These are phyloP conservation scores for Trapa incisa DNA, from an alignment of 345 rosid species.

Conservation along the genomic window DNA sequence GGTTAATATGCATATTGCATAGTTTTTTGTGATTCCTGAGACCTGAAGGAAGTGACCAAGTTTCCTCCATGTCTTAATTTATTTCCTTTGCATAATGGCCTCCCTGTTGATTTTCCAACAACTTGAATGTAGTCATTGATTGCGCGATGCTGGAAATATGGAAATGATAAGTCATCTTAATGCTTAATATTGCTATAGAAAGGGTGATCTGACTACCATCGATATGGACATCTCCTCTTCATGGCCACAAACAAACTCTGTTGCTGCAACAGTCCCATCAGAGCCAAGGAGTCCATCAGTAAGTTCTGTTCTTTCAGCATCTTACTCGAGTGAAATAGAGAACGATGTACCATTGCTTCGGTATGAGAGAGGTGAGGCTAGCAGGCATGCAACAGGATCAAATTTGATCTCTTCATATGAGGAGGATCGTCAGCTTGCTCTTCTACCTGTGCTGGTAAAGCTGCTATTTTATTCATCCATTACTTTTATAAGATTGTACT, in stretches of 20 bases:
- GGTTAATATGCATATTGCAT: not conserved
- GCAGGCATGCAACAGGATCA: not conserved
- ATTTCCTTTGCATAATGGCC: not conserved
- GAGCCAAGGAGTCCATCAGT: not conserved
- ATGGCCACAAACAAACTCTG: not conserved
- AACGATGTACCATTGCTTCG: slow-evolving; percentile 10
- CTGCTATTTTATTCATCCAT: not conserved
- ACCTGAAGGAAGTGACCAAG: not conserved
- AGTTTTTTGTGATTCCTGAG: not conserved
- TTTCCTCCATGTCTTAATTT: not conserved
- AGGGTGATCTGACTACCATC: slow-evolving; percentile 9
- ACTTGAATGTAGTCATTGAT: not conserved
- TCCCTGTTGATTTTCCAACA: not conserved
- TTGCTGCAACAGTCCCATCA: slow-evolving; percentile 1
- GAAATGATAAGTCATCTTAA: not conserved
- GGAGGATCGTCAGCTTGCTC: not conserved
- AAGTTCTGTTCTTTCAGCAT: slow-evolving; percentile 5
- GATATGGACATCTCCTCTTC: slow-evolving; percentile 7
- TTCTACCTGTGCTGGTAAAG: not conserved
- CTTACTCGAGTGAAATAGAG: slow-evolving; percentile 12
- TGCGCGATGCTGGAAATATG: not conserved
- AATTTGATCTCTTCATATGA: slow-evolving; percentile 1
- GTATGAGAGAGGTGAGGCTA: slow-evolving; percentile 10
- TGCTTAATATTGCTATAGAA: slow-evolving; percentile 7
- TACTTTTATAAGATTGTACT: no score